phyloP scores from a whole-genome alignment of 306 rosid genomes.

The Gastrolobium bilobum region DNA sequence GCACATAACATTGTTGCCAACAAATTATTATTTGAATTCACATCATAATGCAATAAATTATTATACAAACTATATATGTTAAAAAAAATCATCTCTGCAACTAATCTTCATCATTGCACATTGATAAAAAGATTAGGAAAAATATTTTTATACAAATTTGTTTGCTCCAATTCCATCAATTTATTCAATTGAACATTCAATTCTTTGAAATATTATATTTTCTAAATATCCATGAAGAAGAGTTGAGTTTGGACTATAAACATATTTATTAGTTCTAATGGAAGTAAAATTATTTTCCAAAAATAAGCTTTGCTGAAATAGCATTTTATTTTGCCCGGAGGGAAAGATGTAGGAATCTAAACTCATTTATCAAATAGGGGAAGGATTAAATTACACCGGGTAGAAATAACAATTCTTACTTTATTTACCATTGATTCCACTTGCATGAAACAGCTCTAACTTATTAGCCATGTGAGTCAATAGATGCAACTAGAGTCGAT shows the following conservation, averaged over 20 bases:
- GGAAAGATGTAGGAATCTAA: not conserved
- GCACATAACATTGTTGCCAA: not conserved
- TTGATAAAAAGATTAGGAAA: not conserved
- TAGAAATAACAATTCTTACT: too few species aligned
- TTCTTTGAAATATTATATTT: not conserved
- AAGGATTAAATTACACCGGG: too few species aligned
- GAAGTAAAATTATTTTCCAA: not conserved
- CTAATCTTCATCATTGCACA: not conserved
- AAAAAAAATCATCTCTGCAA: not conserved
- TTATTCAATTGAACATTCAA: not conserved
- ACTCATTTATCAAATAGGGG: slow-evolving; percentile 22
- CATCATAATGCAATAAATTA: not conserved
- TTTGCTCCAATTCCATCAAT: not conserved
- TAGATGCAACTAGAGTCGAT: too few species aligned
- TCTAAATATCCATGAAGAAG: slow-evolving; percentile 1
- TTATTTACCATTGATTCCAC: too few species aligned
- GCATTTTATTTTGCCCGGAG: not conserved
- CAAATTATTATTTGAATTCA: not conserved
- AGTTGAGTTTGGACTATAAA: not conserved
- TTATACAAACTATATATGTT: not conserved
- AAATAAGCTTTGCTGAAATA: slow-evolving; percentile 3
- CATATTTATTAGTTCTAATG: not conserved
- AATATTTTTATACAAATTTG: not conserved
- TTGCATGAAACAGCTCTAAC: too few species aligned
- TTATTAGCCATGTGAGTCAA: too few species aligned